A percentile compares a stretch with the other conserved stretches of the same genome.
Conservation (phyloP, 108 stramenopile species). For the Stephanodiscus minutulus region DNA sequence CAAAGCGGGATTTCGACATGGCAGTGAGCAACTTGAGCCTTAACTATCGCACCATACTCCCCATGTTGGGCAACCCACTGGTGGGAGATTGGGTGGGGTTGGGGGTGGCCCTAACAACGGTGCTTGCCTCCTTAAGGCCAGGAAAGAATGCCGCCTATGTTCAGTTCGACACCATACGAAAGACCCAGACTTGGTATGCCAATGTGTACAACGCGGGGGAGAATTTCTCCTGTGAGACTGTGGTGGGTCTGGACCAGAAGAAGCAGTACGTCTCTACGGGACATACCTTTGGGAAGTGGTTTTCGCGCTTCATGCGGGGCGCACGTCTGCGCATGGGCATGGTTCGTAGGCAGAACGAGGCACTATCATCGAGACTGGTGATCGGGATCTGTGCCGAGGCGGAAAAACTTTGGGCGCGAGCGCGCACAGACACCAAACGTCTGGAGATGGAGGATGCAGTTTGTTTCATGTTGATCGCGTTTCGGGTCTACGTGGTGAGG, state of each 20-base stretch:
- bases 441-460: background rate
- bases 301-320: background rate
- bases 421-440: background rate
- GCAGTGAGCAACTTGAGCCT: background rate
- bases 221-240: no score
- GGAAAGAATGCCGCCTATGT: background rate
- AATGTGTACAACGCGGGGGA: no score
- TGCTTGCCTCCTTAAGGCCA: background rate
- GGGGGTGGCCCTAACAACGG: background rate
- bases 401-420: background rate
- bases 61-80: background rate
- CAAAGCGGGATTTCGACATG: background rate
- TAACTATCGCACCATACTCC: background rate
- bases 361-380: no score
- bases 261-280: background rate
- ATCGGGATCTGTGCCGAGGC: background rate
- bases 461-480: background rate
- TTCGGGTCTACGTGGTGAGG: background rate
- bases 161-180: slow-evolving; percentile 1
- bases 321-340: background rate
- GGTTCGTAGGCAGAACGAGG: background rate
- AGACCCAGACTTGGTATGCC: background rate
- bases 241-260: no score
- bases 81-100: background rate
- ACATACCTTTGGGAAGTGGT: background rate